Percentiles rank a stretch among this genome's conserved stretches.
phyloP scores from a whole-genome alignment of 2,329 filamentous ascomycete genomes.

The Colletotrichum tamarilloi region DNA sequence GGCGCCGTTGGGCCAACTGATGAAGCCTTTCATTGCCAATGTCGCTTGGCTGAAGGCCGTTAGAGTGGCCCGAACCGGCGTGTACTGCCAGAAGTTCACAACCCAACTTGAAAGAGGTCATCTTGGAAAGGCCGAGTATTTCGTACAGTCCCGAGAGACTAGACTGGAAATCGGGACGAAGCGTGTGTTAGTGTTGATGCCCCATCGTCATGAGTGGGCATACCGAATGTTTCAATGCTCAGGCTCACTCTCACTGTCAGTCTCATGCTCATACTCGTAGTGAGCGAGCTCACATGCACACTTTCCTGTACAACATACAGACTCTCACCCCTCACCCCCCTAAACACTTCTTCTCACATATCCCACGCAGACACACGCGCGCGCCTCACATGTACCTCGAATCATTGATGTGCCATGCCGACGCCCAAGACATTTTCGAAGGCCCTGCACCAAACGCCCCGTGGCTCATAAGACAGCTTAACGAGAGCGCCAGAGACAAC shows the following conservation, averaged over 20 bases:
- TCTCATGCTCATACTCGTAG: neutral
- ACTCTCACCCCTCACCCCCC: neutral
- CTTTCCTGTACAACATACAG: neutral
- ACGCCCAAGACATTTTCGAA: neutral
- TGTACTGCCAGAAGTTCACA: neutral
- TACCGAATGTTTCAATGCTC: neutral
- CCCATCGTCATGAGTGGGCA: neutral
- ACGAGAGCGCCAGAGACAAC: too few species aligned
- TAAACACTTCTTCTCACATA: neutral
- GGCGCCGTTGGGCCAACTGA: neutral
- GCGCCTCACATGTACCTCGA: neutral
- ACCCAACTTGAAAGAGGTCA: too few species aligned
- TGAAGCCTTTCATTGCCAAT: neutral
- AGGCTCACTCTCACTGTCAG: neutral
- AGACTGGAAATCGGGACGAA: neutral
- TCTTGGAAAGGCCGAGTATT: neutral
- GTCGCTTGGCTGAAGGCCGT: constrained; percentile 2
- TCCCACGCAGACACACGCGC: neutral
- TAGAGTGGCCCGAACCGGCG: neutral
- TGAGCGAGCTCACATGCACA: neutral
- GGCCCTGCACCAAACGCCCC: neutral
- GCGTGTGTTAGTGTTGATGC: neutral
- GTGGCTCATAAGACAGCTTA: neutral
- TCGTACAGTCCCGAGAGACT: neutral
- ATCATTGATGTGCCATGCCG: constrained; percentile 2